A percentile compares a stretch with the other conserved stretches of the same genome.
Conservation (phyloP, 2,329 filamentous ascomycete genomes). For the Cordyceps javanica region DNA sequence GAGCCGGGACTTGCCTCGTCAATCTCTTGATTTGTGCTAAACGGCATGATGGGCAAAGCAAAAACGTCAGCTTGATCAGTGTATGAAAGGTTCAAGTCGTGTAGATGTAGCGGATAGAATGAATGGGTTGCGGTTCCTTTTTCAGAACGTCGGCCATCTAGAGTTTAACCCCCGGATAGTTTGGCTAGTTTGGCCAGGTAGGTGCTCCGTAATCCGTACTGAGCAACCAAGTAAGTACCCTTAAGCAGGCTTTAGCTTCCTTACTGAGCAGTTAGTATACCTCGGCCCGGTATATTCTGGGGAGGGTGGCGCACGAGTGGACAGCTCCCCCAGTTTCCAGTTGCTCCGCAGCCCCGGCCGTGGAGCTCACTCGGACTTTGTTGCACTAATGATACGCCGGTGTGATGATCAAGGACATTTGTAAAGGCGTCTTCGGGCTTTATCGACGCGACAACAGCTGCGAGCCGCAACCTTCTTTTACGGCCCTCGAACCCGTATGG, state of each 20-base stretch:
- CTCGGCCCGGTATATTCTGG: not conserved
- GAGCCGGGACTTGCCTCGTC: constrained; percentile 5
- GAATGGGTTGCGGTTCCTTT: not conserved
- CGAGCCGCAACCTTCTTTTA: too few relatives aligned
- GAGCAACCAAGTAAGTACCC: too few relatives aligned
- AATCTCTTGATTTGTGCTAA: constrained; percentile 5
- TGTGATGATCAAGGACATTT: too few relatives aligned
- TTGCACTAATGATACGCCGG: too few relatives aligned
- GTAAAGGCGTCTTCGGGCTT: too few relatives aligned
- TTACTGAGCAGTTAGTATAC: too few relatives aligned
- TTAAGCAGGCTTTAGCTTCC: too few relatives aligned
- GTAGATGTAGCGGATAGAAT: not conserved
- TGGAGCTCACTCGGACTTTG: not conserved
- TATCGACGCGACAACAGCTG: too few relatives aligned
- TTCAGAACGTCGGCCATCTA: not conserved
- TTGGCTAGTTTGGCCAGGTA: too few relatives aligned
- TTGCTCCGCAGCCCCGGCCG: constrained; percentile 2
- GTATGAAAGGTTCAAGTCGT: not conserved
- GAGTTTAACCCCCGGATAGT: not conserved
- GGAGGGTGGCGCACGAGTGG: not conserved
- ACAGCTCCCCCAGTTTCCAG: constrained; percentile 2
- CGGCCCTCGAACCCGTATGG: too few relatives aligned
- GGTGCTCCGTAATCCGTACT: too few relatives aligned
- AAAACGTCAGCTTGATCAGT: not conserved
- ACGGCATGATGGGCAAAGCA: constrained; percentile 20